These are phyloP conservation scores for Phytomonas sp. DNA, from an alignment of 208 protist species.

Conservation along the genomic window DNA sequence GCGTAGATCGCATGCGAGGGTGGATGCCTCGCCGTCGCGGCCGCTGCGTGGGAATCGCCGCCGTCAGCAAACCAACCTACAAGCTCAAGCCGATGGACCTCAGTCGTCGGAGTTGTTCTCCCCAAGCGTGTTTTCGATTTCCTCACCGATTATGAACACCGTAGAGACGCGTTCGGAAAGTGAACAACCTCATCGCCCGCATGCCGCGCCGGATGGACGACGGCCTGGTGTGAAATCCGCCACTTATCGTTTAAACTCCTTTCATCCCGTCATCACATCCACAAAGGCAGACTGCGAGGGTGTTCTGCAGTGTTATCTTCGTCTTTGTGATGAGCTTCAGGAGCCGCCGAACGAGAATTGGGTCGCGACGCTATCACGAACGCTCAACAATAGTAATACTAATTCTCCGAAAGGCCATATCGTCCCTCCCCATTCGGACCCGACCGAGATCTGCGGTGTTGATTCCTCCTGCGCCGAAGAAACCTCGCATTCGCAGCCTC, in stretches of 20 bases:
- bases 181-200: constrained; percentile 15
- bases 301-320: constrained; percentile 31
- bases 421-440: not conserved
- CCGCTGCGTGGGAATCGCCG: constrained; percentile 24
- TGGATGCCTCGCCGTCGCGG: constrained; percentile 41
- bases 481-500: constrained; percentile 6
- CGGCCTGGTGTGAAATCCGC: constrained; percentile 11
- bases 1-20: constrained; percentile 16
- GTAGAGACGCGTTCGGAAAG: too few relatives aligned
- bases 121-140: too few relatives aligned
- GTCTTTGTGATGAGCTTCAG: constrained; percentile 39
- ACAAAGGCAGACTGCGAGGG: constrained; percentile 19
- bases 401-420: not conserved
- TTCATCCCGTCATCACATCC: constrained; percentile 3
- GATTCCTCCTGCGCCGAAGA: constrained; percentile 3
- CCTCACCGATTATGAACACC: too few relatives aligned
- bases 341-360: constrained; percentile 54
- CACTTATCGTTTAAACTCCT: not conserved
- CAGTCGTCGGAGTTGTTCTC: too few relatives aligned
- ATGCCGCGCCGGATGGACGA: constrained; percentile 1
- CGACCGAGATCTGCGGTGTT: not conserved
- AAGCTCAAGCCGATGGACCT: not conserved
- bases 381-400: not conserved
- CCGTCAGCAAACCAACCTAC: constrained; percentile 10
- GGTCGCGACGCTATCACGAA: constrained; percentile 23